phyloP scores from a whole-genome alignment of 2,329 filamentous ascomycete genomes.

The Fusarium sp. region DNA sequence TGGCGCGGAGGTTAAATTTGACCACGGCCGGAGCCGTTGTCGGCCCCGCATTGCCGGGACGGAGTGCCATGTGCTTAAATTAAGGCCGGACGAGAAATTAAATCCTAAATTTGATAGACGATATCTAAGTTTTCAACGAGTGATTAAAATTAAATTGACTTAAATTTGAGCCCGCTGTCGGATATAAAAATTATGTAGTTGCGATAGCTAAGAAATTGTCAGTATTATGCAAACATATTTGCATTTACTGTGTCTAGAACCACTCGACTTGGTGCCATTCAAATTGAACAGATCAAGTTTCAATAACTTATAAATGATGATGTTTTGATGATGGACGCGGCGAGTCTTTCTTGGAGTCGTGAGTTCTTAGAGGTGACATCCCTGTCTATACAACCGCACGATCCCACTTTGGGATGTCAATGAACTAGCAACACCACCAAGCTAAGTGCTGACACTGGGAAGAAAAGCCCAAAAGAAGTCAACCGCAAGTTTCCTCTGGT shows the following conservation, averaged over 20 bases:
- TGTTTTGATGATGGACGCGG: neutral
- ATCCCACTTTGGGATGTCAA: slow-evolving; percentile 16
- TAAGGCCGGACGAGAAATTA: neutral
- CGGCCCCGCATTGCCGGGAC: slow-evolving; percentile 19
- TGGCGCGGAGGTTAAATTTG: slow-evolving; percentile 12
- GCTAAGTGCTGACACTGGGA: slow-evolving; percentile 15
- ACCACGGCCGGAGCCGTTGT: slow-evolving; percentile 1
- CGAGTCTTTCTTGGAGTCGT: neutral
- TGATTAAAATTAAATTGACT: neutral
- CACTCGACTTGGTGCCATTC: neutral
- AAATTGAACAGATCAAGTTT: no score
- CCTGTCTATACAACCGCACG: slow-evolving; percentile 14
- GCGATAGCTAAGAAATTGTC: neutral
- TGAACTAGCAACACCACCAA: slow-evolving; percentile 25
- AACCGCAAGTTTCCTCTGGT: neutral
- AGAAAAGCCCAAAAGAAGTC: neutral
- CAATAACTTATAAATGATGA: neutral
- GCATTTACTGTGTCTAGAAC: neutral
- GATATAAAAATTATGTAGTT: neutral
- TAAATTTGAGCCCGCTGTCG: neutral
- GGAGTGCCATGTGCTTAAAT: slow-evolving; percentile 2
- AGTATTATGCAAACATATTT: neutral
- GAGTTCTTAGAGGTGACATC: neutral
- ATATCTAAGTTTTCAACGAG: neutral
- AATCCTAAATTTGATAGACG: neutral